Conservation (phyloP, 768 basidiomycete genomes). For the Naganishia randhawae region DNA sequence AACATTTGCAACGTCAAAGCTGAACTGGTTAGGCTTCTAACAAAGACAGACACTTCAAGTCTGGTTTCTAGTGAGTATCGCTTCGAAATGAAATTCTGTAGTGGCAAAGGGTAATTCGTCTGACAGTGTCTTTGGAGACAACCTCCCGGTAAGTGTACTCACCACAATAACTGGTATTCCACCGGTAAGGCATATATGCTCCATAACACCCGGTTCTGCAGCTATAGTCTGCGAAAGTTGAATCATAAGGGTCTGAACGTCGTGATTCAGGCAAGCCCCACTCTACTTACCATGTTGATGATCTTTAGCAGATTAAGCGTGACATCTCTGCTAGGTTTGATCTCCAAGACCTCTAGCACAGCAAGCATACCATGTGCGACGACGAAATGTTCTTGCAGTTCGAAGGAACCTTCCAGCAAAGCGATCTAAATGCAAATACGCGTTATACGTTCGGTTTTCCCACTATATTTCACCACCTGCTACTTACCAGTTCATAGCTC, state of each 20-base stretch:
- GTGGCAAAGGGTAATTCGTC: background rate
- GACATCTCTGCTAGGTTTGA: constrained; percentile 77
- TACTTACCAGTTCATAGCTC: constrained; percentile 77
- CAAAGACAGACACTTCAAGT: constrained; percentile 90
- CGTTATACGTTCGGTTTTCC: background rate
- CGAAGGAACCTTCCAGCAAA: constrained; percentile 72
- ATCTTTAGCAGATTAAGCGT: constrained; percentile 79
- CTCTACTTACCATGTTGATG: constrained; percentile 69
- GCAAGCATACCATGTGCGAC: constrained; percentile 92
- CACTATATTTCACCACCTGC: background rate
- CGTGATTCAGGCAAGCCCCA: background rate
- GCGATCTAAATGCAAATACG: constrained; percentile 56
- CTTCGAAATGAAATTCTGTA: constrained; percentile 79
- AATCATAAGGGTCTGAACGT: background rate
- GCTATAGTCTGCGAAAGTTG: constrained; percentile 53
- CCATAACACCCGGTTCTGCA: constrained; percentile 75
- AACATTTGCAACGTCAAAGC: constrained; percentile 96
- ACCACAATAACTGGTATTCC: constrained; percentile 94
- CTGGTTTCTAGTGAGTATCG: constrained; percentile 89
- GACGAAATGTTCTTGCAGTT: constrained; percentile 82
- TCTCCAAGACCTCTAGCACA: constrained; percentile 86
- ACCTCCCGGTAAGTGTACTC: constrained; percentile 4
- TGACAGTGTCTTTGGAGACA: background rate
- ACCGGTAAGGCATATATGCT: constrained; percentile 81
- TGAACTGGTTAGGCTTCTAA: constrained; percentile 80